These are phyloP conservation scores for Globisporangium mamillatum DNA, from an alignment of 352 stramenopile species.

Conservation along the genomic window DNA sequence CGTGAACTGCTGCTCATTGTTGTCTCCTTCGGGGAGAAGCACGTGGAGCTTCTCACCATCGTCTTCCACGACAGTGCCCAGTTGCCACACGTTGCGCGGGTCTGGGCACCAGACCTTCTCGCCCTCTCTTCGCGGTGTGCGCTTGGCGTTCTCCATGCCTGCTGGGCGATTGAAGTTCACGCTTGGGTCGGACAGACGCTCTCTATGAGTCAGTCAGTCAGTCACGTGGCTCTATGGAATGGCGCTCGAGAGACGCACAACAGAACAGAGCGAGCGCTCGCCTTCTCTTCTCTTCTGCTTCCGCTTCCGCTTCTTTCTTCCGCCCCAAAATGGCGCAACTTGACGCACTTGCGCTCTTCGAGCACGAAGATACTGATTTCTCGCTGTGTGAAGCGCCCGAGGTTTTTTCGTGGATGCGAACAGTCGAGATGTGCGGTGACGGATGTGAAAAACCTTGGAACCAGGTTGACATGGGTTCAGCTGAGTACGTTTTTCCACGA, in stretches of 20 bases:
- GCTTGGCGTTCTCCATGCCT: slow-evolving; percentile 37
- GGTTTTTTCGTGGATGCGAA: not conserved
- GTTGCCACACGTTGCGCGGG: slow-evolving; percentile 82
- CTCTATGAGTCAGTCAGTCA: not conserved
- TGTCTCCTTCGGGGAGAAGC: slow-evolving; percentile 70
- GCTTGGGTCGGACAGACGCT: not conserved
- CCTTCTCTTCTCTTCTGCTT: not conserved
- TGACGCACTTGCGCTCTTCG: slow-evolving; percentile 1
- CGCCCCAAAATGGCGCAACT: slow-evolving; percentile 1
- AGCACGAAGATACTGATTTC: slow-evolving; percentile 4
- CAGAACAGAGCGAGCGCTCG: not conserved
- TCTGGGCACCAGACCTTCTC: slow-evolving; percentile 89
- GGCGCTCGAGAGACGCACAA: not conserved
- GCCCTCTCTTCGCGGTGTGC: slow-evolving; percentile 63
- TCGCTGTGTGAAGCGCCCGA: not conserved
- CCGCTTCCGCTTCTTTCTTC: not conserved
- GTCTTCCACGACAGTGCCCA: slow-evolving; percentile 84
- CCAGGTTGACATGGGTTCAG: not conserved
- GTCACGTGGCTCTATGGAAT: not conserved
- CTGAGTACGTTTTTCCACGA: not conserved
- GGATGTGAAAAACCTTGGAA: not conserved
- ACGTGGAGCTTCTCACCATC: slow-evolving; percentile 85
- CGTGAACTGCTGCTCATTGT: slow-evolving; percentile 73
- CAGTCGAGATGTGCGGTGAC: not conserved
- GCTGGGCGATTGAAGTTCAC: not conserved